Base-by-base conservation (phyloP, 345 rosid species). In the Eutrema japonicum region DNA sequence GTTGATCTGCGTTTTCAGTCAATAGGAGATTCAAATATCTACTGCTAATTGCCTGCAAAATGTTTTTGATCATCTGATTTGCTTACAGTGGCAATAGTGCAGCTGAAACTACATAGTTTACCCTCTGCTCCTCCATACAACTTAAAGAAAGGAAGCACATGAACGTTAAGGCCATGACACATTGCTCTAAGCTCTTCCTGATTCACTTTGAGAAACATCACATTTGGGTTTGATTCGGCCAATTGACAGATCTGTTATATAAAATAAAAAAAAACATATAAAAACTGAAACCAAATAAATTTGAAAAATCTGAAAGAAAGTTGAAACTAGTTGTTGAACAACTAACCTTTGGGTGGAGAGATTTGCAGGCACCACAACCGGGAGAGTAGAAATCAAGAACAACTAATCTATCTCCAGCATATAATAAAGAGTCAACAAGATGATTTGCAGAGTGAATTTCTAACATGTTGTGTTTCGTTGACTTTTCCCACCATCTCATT, bases 401-500 rank as follows among this genome's bases (percentile, higher is more conserved):
- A 42, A 86, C 87, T 71, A 92, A 78, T 68, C 77, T 76, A 68
- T 89, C 92, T 2, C 88, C 94, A 63, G 89, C 88, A 37, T 78
- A 77, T 7, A 60, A 14, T 72, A 92, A 81, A 14, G 89, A 69
- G 38, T 73, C 84, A 6, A 82, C 92, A 32, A 89, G 90, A 62
- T 92, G 82, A 57, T 80, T 72, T 8, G 97, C 87, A 6, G 92
- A 86, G 8, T 76, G 80, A 64, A 89, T 88, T 82, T 88, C 87
- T 16, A 83, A 26, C 92, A 85, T 84, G 84, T 89, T 88, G 49
- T 85, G 80, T 73, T 77, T 71, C 22, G 68, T 71, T 71, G 83
- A 84, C 40, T 88, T 88, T 40, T 89, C 92, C 97, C 96, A 88
- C 97, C 97, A 89, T 79, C 88, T 83, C 82, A 72, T 50, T 50